Percentiles rank a stretch among this genome's conserved stretches.
phyloP scores from a whole-genome alignment of 2,329 filamentous ascomycete species.

The Colletotrichum acutatum region DNA sequence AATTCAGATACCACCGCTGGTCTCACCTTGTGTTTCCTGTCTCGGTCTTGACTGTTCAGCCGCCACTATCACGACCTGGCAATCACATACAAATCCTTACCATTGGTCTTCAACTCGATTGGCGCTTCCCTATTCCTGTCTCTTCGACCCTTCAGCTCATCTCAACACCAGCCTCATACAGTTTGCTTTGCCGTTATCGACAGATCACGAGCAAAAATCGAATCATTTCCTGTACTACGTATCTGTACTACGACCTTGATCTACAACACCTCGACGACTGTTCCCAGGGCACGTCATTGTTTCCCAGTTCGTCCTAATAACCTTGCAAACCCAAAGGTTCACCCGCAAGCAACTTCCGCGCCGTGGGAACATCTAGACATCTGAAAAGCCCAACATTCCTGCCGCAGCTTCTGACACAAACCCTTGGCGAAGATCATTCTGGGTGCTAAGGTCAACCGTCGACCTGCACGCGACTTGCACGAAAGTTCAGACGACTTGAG shows the following conservation, averaged over 20 bases:
- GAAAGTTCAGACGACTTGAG: conserved; percentile 34
- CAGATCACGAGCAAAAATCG: not conserved
- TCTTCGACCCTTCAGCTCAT: conserved; percentile 8
- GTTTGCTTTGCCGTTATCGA: not conserved
- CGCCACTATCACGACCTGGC: conserved; percentile 17
- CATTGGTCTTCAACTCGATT: not conserved
- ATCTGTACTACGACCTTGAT: not conserved
- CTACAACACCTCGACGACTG: not conserved
- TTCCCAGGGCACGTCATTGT: conserved; percentile 9
- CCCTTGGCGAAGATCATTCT: conserved; percentile 34
- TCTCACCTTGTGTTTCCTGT: conserved; percentile 23
- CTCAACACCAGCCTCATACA: not conserved
- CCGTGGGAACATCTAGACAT: not conserved
- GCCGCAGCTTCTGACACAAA: conserved; percentile 25
- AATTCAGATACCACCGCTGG: conserved; percentile 16
- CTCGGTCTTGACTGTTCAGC: conserved; percentile 21
- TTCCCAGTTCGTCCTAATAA: conserved; percentile 17
- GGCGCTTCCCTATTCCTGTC: not conserved
- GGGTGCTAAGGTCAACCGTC: conserved; percentile 5
- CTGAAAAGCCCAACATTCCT: conserved; percentile 24
- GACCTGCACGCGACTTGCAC: not conserved
- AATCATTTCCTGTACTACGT: not conserved
- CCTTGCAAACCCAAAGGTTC: not conserved
- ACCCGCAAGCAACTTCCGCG: not conserved
- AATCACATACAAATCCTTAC: conserved; percentile 2